Evolutionary conservation across 176 grass and related monocot genomes (phyloP).

Genomic region (Oryza meyeriana): DNA sequence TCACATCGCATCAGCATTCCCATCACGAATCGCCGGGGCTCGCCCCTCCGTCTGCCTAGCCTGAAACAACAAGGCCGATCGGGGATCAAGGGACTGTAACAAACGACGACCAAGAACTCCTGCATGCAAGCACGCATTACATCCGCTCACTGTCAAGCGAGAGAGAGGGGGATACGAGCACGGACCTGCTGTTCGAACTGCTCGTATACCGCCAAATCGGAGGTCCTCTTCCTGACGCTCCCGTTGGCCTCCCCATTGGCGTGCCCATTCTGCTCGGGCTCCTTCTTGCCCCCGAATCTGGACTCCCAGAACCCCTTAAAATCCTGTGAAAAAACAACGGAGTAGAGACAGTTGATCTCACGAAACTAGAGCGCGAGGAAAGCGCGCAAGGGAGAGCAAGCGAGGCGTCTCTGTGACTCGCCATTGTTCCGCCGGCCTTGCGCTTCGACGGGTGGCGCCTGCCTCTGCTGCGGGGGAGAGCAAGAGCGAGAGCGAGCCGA

Average conservation of each 20-base stretch:
- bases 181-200: conserved; percentile 85
- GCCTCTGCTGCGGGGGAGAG: not conserved
- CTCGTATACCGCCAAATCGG: conserved; percentile 85
- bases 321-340: conserved; percentile 41
- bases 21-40: conserved; percentile 47
- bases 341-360: not conserved
- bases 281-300: conserved; percentile 67
- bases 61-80: conserved; percentile 43
- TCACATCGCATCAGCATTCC: conserved; percentile 60
- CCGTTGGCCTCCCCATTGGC: conserved; percentile 38
- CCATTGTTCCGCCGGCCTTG: conserved; percentile 24
- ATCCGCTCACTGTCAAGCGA: not conserved
- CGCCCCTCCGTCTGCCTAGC: conserved; percentile 36
- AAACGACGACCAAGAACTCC: not conserved
- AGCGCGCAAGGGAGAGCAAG: not conserved
- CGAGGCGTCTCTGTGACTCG: not conserved
- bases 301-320: conserved; percentile 80
- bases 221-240: conserved; percentile 50
- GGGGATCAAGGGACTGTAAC: not conserved
- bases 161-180: too few species aligned
- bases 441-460: not conserved
- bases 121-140: not conserved
- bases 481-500: conserved; percentile 6
- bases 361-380: not conserved
- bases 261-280: conserved; percentile 35